These are phyloP conservation scores for Neospora caninum DNA, from an alignment of 169 alveolate genomes.

Conservation along the genomic window DNA sequence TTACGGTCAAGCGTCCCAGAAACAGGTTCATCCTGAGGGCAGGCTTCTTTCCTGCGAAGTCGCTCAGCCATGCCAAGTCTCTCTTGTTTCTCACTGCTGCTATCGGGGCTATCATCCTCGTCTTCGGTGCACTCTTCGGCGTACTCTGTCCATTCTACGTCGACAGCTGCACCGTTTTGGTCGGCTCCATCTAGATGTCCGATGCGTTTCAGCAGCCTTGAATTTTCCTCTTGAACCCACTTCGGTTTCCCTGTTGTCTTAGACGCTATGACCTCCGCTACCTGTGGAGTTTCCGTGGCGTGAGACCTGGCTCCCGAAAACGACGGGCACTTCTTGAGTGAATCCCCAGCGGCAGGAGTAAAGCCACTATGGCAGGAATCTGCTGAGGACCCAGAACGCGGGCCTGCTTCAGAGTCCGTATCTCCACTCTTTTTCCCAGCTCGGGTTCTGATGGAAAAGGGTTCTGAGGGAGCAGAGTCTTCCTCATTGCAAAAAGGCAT, in stretches of 20 bases:
- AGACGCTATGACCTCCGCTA: too few species aligned
- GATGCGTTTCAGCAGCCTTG: too few species aligned
- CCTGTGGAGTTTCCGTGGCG: too few species aligned
- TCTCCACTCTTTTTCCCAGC: neutral
- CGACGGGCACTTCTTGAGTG: too few species aligned
- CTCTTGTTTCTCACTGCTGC: neutral
- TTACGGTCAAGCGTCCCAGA: neutral
- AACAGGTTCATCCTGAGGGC: neutral
- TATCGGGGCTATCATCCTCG: neutral
- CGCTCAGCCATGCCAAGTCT: neutral
- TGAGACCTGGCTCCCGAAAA: too few species aligned
- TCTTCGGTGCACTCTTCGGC: neutral
- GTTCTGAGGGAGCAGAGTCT: constrained; percentile 14
- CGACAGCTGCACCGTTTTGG: too few species aligned
- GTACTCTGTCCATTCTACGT: too few species aligned
- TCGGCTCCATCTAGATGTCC: too few species aligned
- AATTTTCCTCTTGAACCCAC: too few species aligned
- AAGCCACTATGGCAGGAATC: neutral
- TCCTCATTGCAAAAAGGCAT: constrained; percentile 13
- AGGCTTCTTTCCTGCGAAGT: neutral
- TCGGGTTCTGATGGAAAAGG: constrained; percentile 10
- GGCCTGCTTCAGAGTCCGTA: neutral
- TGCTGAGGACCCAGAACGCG: neutral
- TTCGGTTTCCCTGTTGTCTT: too few species aligned
- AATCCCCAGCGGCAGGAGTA: neutral